phyloP scores from a whole-genome alignment of 495 filamentous ascomycete species.

The Bacidia rubella region DNA sequence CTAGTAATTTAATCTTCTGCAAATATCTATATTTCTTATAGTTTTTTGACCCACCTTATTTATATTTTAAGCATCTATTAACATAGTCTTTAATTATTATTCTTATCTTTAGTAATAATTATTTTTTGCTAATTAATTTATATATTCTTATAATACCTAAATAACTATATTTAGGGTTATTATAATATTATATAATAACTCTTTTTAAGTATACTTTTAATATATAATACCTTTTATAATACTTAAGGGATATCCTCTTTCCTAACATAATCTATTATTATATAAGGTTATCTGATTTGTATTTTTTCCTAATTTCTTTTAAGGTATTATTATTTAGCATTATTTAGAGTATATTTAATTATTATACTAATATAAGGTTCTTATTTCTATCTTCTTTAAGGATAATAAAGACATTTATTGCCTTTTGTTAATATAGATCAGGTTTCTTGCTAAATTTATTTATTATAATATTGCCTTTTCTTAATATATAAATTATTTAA shows the following conservation, averaged over 20 bases:
- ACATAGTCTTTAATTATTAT: conserved; percentile 1
- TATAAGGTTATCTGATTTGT: neutral
- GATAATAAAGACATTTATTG: neutral
- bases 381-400: neutral
- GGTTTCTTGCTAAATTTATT: conserved; percentile 8
- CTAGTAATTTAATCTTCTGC: neutral
- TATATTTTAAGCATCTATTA: conserved; percentile 2
- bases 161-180: conserved; percentile 6
- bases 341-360: conserved; percentile 1
- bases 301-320: neutral
- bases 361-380: conserved; percentile 1
- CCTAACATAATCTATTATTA: neutral
- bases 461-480: conserved; percentile 6
- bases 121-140: conserved; percentile 1
- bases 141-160: conserved; percentile 1
- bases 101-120: neutral
- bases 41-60: neutral
- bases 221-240: neutral
- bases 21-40: neutral
- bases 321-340: neutral
- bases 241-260: neutral
- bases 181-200: neutral
- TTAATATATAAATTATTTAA: conserved; percentile 16
- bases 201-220: neutral
- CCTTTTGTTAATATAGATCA: conserved; percentile 3